Conservation (phyloP, 768 basidiomycete species). For the Boletus tomentosulus region DNA sequence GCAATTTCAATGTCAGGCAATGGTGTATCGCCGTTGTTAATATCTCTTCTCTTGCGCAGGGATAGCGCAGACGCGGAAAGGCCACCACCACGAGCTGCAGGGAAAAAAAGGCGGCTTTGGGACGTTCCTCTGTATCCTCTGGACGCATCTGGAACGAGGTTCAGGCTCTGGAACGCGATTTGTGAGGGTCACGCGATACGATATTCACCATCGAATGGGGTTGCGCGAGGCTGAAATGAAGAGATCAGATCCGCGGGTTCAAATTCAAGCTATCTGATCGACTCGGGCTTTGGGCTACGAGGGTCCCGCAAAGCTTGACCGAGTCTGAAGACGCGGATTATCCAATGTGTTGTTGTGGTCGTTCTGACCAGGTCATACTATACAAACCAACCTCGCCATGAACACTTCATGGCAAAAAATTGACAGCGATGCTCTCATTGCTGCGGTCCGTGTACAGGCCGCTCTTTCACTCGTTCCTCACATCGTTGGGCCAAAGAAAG, state of each 20-base stretch:
- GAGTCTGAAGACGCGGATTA: too few relatives aligned
- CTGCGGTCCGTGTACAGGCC: not conserved
- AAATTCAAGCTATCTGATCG: constrained; percentile 19
- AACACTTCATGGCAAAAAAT: not conserved
- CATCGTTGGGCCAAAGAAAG: not conserved
- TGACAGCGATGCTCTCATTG: not conserved
- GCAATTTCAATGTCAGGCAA: constrained; percentile 12
- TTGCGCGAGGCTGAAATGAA: constrained; percentile 28
- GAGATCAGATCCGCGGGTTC: constrained; percentile 31
- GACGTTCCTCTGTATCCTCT: not conserved
- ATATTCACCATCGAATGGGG: not conserved
- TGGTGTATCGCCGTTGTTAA: not conserved
- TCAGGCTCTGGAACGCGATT: not conserved
- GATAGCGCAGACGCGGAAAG: not conserved
- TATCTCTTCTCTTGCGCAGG: constrained; percentile 7
- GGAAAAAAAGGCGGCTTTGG: too few relatives aligned
- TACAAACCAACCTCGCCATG: not conserved
- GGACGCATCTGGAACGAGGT: not conserved
- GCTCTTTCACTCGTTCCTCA: not conserved
- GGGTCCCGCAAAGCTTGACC: not conserved
- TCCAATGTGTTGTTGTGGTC: too few relatives aligned
- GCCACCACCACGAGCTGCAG: not conserved
- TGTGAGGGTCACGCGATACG: not conserved
- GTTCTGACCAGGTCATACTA: too few relatives aligned
- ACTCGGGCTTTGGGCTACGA: constrained; percentile 10